Evolutionary conservation across 495 filamentous ascomycete species (phyloP), one percentile per base, ranked within the genome.

Genomic region (Lindgomyces ingoldianus): DNA sequence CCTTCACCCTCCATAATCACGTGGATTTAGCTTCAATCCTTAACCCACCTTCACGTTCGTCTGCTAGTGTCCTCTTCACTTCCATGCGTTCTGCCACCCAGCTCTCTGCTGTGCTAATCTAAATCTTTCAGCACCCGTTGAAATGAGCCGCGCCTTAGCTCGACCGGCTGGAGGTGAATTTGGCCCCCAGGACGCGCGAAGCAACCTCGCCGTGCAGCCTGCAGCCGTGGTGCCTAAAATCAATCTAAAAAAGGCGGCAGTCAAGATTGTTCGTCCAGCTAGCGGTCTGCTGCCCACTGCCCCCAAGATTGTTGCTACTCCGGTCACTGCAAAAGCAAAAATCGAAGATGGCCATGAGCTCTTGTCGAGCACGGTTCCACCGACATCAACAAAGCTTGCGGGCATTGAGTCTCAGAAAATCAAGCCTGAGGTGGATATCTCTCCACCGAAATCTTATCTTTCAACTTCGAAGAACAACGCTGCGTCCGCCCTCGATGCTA

Each of bases 131-230:
- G n/a, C n/a, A n/a, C n/a, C n/a, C n/a, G n/a, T n/a, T n/a, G n/a
- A n/a, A n/a, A n/a, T n/a, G n/a, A n/a, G n/a, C n/a, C n/a, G n/a
- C n/a, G n/a, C n/a, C n/a, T n/a, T n/a, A n/a, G n/a, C n/a, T n/a
- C n/a, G n/a, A n/a, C n/a, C n/a, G n/a, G n/a, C n/a, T n/a, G n/a
- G n/a, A n/a, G n/a, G n/a, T n/a, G 12, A 16, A 8, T 47, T n/a
- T 41, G 29, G 60, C 42, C 22, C 26, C 21, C 62, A 57, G 45
- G 62, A 65, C 46, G 62, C 54, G 4, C 62, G 33, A 4, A 33
- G 30, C 25, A 55, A 55, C 39, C 42, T 65, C 16, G 62, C 62
- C 11, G 55, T 60, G 36, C 62, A 65, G 49, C 62, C 62, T 8
- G 36, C 56, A 21, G 56, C 55, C 4, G 24, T 47, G 4, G 22